These are phyloP conservation scores for Colletotrichum eleusines DNA, from an alignment of 2,329 filamentous ascomycete genomes.

Conservation along the genomic window DNA sequence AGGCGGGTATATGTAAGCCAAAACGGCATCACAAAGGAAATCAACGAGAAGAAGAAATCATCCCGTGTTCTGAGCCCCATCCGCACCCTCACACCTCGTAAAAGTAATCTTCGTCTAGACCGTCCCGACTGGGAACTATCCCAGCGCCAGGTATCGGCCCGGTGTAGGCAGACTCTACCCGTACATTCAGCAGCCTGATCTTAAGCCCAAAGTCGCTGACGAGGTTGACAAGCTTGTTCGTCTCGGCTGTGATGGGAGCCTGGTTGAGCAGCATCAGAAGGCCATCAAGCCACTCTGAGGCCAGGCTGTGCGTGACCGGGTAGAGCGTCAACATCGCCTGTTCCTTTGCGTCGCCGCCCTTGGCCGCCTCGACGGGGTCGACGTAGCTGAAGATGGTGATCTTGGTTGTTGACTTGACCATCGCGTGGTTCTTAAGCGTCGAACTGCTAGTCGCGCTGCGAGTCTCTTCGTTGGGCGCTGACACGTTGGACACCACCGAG, in stretches of 20 bases:
- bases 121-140: slow-evolving; percentile 83
- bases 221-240: slow-evolving; percentile 86
- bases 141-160: slow-evolving; percentile 77
- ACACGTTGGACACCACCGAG: slow-evolving; percentile 94
- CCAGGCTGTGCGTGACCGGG: slow-evolving; percentile 82
- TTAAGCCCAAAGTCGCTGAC: slow-evolving; percentile 93
- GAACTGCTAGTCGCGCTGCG: slow-evolving; percentile 58
- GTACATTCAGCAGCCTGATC: slow-evolving; percentile 90
- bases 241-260: slow-evolving; percentile 96
- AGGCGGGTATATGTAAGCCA: slow-evolving; percentile 39
- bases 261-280: slow-evolving; percentile 95
- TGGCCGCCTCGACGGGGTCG: slow-evolving; percentile 55
- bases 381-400: slow-evolving; percentile 89
- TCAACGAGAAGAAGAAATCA: background rate
- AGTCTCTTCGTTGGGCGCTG: slow-evolving; percentile 69
- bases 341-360: slow-evolving; percentile 65
- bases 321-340: slow-evolving; percentile 84
- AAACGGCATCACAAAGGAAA: slow-evolving; percentile 32
- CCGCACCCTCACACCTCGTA: slow-evolving; percentile 74
- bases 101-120: slow-evolving; percentile 92
- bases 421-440: slow-evolving; percentile 54
- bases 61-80: background rate
- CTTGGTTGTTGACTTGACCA: slow-evolving; percentile 74
- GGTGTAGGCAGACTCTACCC: slow-evolving; percentile 82
- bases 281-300: slow-evolving; percentile 97